Conservation (phyloP, 768 basidiomycete species). For the Lentinula boryana region DNA sequence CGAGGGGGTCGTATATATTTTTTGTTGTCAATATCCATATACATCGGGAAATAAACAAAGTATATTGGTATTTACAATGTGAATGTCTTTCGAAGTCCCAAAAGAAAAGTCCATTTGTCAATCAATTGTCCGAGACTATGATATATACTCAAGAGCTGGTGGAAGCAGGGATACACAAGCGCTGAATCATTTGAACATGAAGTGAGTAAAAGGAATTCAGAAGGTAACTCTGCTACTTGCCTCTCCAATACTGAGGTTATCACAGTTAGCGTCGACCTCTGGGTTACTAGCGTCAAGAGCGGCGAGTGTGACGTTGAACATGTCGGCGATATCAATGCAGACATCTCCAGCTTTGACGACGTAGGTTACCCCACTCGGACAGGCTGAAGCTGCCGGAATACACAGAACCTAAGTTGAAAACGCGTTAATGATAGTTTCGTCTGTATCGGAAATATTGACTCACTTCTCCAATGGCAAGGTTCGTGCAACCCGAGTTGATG, state of each 20-base stretch:
- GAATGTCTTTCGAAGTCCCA: background rate
- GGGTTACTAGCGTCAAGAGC: background rate
- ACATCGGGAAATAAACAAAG: background rate
- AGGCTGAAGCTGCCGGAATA: background rate
- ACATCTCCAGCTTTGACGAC: slow-evolving; percentile 3
- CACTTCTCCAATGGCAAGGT: background rate
- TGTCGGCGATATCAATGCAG: background rate
- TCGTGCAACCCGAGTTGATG: background rate
- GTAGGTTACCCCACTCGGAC: background rate
- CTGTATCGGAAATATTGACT: background rate
- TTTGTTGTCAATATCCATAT: too few species aligned
- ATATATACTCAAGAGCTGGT: background rate
- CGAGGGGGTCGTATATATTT: too few species aligned
- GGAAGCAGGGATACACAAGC: background rate
- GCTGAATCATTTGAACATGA: background rate
- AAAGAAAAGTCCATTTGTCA: background rate
- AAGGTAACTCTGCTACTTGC: background rate
- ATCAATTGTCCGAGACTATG: background rate
- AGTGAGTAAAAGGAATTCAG: background rate
- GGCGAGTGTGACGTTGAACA: background rate
- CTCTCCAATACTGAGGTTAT: slow-evolving; percentile 2
- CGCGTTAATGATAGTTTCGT: background rate
- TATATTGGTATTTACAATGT: too few species aligned
- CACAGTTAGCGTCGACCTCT: slow-evolving; percentile 1
- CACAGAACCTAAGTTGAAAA: background rate